phyloP scores from a whole-genome alignment of 2,329 filamentous ascomycete genomes.

The Arthrocladium fulminans region DNA sequence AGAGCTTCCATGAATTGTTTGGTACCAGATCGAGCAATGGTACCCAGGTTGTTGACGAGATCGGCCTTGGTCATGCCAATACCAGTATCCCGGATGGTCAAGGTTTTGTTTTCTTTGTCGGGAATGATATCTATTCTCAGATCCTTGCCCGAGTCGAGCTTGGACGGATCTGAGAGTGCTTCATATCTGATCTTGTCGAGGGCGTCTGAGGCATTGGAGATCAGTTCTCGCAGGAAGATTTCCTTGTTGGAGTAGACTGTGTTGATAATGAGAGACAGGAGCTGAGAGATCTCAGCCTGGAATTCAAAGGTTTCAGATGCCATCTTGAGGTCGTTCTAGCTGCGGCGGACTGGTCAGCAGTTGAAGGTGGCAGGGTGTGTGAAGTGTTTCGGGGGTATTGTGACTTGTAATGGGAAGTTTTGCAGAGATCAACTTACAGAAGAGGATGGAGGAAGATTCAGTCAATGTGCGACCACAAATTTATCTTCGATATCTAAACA shows the following conservation, averaged over 20 bases:
- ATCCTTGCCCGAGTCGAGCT: constrained; percentile 96
- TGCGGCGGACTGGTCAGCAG: constrained; percentile 1
- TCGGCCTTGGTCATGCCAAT: constrained; percentile 99
- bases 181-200: constrained; percentile 99
- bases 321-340: constrained; percentile 50
- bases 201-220: constrained; percentile 98
- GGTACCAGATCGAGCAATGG: constrained; percentile 96
- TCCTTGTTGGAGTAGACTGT: constrained; percentile 99
- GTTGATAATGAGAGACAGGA: constrained; percentile 99
- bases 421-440: not conserved
- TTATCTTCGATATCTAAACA: not conserved
- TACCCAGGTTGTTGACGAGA: constrained; percentile 99
- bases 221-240: constrained; percentile 97
- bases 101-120: constrained; percentile 92
- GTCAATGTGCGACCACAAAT: not conserved
- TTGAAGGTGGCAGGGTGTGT: not conserved
- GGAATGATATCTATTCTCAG: constrained; percentile 98
- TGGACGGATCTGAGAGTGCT: constrained; percentile 89
- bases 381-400: not conserved
- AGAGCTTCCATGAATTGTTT: constrained; percentile 99
- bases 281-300: constrained; percentile 99
- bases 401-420: not conserved
- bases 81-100: constrained; percentile 95
- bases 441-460: not conserved
- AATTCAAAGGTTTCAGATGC: constrained; percentile 95